Evolutionary conservation across 805 yeast genomes (phyloP), one percentile per base, ranked within the genome.

Genomic region (Schwanniomyces yamadae): DNA sequence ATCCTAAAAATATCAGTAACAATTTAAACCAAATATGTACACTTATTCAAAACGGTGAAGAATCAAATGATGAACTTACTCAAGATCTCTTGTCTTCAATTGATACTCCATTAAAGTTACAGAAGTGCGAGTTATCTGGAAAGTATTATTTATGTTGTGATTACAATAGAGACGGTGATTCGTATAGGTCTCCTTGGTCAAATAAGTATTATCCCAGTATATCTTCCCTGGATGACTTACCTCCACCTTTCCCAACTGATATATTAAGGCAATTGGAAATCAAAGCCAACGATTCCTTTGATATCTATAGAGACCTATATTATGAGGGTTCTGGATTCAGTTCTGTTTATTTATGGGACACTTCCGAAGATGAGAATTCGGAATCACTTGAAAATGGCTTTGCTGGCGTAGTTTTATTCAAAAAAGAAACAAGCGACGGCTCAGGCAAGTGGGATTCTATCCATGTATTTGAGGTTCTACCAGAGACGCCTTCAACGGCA

Each of bases 121-220:
- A 65, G 31, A 63, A 64, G 23, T 83, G 89, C 54, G 48, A 53
- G 7, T 61, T 63, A 18, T 55, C 77, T 10, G 85, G 85, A 8
- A 84, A 84, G 60, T 75, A 74, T 40, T 91, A 72, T 56, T 71
- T 91, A 39, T 77, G 90, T 34, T 91, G 98, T 63, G 99, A 91
- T 59, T 91, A 91, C 59, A 91, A 91, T 61, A 75, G 99, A 48
- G 99, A 91, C 55, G 90, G 95, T 6, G 98, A 91, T 61, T 81
- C 90, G 14, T 85, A 75, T 62, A 74, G 98, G 49, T 85, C 95
- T 0, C 99, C 98, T 5, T 89, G 91, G 88, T 74, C 87, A 14
- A 88, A 88, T 55, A 70, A 71, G 42, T 91, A 85, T 61, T 75
- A 71, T 44, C 84, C 85, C 0, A 40, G 52, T 1, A 31, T 53